Evolutionary conservation across 208 protist genomes (phyloP), one percentile per base, ranked within the genome.

Genomic region (Trypanosoma mega): DNA sequence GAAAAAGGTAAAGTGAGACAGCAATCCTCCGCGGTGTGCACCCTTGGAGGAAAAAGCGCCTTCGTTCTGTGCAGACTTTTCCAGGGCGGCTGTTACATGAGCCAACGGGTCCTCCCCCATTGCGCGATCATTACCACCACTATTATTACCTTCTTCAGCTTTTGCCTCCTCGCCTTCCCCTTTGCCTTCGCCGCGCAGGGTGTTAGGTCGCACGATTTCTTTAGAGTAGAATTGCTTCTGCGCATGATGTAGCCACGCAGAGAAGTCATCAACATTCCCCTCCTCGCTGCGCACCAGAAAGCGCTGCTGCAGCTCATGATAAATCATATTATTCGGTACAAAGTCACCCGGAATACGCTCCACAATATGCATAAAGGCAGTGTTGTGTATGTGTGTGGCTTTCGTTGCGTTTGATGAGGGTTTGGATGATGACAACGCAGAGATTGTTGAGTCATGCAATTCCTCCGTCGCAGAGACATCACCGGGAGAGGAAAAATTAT

Each of bases 301-400:
- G 37, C 74, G 83, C 23, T 68, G 48, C 62, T 89, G 83, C 18
- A 93, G 65, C 0, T 68, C 41, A 50, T 92, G 74, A 51, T 94
- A 94, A 39, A 94, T 70, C 65, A 87, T 74, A 68, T 94, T 92
- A 54, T 94, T 94, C 14, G 88, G 84, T 9, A 72, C 73, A 68
- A 90, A 92, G 74, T 94, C 88, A 7, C 63, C 78, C 0, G 48
- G 21, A 2, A 37, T 48, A 11, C 88, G 74, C 65, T 89, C 68
- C 33, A 94, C 81, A 31, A 91, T 63, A 76, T 94, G 87, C 72
- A 91, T 59, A 45, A 72, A 85, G 21, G 74, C 68, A n/a, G 58
- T 52, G 29, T 90, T 90, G 20, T 63, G 23, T 2, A 75, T 45
- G 2, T 21, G 6, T 27, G 2, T 4, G n/a, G 31, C 44, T 6